Percentiles rank a stretch among this genome's conserved stretches.
These are phyloP conservation scores for Parafenestella ontariensis DNA, from an alignment of 2,329 filamentous ascomycete genomes.

Conservation along the genomic window DNA sequence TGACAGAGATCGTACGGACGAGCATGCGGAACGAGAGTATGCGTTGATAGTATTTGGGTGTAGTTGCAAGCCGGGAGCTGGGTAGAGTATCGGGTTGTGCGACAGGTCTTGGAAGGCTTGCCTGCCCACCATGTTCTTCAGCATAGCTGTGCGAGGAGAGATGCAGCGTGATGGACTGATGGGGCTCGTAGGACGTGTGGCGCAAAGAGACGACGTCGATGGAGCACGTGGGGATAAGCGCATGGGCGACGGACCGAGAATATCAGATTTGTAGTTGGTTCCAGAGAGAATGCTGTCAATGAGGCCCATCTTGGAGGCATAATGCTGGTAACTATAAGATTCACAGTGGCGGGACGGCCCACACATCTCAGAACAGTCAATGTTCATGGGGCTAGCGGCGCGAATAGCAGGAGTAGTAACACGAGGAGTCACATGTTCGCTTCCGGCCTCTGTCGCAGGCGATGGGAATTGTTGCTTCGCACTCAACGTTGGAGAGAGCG, in stretches of 20 bases:
- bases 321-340: slow-evolving; percentile 21
- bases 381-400: slow-evolving; percentile 32
- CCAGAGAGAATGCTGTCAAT: slow-evolving; percentile 20
- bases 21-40: not conserved
- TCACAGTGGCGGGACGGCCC: slow-evolving; percentile 20
- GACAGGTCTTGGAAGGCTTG: slow-evolving; percentile 20
- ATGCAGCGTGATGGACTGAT: slow-evolving; percentile 22
- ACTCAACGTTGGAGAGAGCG: slow-evolving; percentile 37
- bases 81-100: slow-evolving; percentile 1
- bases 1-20: not conserved
- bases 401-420: slow-evolving; percentile 15
- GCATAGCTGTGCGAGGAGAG: slow-evolving; percentile 38
- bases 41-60: slow-evolving; percentile 4
- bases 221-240: not conserved
- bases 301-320: slow-evolving; percentile 15
- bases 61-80: slow-evolving; percentile 1
- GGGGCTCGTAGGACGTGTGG: slow-evolving; percentile 15
- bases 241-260: not conserved
- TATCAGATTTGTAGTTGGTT: not conserved
- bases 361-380: slow-evolving; percentile 35
- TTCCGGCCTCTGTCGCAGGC: slow-evolving; percentile 29
- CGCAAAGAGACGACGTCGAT: slow-evolving; percentile 1
- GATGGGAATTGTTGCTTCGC: slow-evolving; percentile 39
- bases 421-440: slow-evolving; percentile 13
- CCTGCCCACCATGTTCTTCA: slow-evolving; percentile 30